These are phyloP conservation scores for Panaeolus papilionaceus DNA, from an alignment of 768 basidiomycete species.

Conservation along the genomic window DNA sequence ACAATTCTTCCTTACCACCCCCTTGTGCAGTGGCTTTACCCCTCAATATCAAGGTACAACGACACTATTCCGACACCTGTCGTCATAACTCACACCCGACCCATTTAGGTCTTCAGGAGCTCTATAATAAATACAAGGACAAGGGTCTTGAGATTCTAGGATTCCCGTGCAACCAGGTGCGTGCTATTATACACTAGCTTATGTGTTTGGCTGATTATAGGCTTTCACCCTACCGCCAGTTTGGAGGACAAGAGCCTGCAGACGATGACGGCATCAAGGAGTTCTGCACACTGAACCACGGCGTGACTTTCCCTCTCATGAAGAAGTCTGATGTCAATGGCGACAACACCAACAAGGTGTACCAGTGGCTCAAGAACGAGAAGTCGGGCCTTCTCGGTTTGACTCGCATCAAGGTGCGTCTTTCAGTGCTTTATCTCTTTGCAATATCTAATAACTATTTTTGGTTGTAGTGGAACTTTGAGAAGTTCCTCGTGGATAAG, in stretches of 20 bases:
- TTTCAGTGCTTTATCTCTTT: background rate
- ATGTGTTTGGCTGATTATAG: background rate
- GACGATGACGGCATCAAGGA: constrained; percentile 74
- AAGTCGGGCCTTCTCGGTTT: constrained; percentile 78
- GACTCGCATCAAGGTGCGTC: constrained; percentile 72
- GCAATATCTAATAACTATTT: background rate
- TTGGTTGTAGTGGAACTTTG: constrained; percentile 80
- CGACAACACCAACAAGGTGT: constrained; percentile 81
- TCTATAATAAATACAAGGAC: constrained; percentile 85
- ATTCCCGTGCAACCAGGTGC: constrained; percentile 90
- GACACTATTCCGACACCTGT: constrained; percentile 7
- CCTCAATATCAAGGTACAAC: constrained; percentile 72
- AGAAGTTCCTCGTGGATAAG: constrained; percentile 85
- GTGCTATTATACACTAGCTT: constrained; percentile 18
- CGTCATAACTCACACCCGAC: background rate
- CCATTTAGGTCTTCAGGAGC: constrained; percentile 71
- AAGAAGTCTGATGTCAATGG: constrained; percentile 96
- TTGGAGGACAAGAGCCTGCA: constrained; percentile 87
- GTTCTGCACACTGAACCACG: constrained; percentile 84
- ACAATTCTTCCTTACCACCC: background rate
- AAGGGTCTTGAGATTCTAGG: constrained; percentile 80
- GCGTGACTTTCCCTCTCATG: constrained; percentile 90
- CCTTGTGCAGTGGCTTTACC: constrained; percentile 71
- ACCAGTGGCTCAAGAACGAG: constrained; percentile 82
- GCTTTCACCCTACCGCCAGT: constrained; percentile 47